Percentiles rank a stretch among this genome's conserved stretches.
Evolutionary conservation across 192 early-diverging fungal species (phyloP).

Genomic region (Phycomyces blakesleeanus): DNA sequence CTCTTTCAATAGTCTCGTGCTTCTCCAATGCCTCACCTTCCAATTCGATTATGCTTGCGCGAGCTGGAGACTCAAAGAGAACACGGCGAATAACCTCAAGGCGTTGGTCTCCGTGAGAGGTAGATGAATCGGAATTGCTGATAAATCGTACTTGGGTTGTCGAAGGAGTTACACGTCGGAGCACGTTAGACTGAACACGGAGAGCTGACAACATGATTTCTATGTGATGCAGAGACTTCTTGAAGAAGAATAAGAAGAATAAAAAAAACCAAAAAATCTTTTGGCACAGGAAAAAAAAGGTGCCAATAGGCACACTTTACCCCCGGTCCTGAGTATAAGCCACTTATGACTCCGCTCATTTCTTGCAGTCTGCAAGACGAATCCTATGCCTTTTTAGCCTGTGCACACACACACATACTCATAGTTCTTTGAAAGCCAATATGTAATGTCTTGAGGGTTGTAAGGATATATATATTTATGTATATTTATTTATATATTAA

Average conservation of each 20-base stretch:
- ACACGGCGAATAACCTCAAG: constrained; percentile 71
- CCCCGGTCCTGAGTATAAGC: too few relatives aligned
- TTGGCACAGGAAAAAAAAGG: background rate
- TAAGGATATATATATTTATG: too few relatives aligned
- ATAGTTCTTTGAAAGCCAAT: too few relatives aligned
- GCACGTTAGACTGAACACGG: background rate
- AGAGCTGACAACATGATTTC: constrained; percentile 10
- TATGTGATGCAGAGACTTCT: constrained; percentile 4
- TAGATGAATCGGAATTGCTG: constrained; percentile 17
- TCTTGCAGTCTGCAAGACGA: too few relatives aligned
- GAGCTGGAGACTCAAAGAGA: constrained; percentile 57
- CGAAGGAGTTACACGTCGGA: constrained; percentile 3
- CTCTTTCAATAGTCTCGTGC: constrained; percentile 71
- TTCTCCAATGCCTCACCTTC: constrained; percentile 55
- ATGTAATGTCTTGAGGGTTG: too few relatives aligned
- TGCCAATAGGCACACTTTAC: too few relatives aligned
- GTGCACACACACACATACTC: too few relatives aligned
- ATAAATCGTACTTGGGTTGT: background rate
- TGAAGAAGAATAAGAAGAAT: too few relatives aligned
- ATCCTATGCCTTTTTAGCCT: too few relatives aligned
- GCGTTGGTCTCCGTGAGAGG: constrained; percentile 49
- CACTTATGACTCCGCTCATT: too few relatives aligned
- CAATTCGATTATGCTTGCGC: constrained; percentile 26
- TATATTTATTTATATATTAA: too few relatives aligned
- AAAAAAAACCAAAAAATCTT: background rate